Base-by-base conservation (phyloP, 306 rosid species). In the Dryas drummondii region DNA sequence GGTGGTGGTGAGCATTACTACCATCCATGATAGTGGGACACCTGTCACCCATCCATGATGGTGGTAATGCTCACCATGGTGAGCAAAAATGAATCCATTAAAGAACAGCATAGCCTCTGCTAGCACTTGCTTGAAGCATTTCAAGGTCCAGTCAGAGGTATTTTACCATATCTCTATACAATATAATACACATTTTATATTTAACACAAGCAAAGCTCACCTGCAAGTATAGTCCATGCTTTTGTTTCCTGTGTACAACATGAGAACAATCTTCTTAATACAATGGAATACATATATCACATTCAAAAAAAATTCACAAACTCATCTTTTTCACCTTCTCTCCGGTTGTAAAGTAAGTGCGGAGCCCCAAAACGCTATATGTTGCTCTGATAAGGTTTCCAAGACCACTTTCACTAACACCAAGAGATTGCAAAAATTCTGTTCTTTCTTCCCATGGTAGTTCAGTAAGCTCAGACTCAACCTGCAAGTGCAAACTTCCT, bases 171-270 rank as follows among this genome's bases (percentile, higher is more conserved):
- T 49, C 49, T 69, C 37, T 32, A 32, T 32, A 32, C 37, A 32
- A 3, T 70, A 47, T 56, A 69, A 26, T 52, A 76, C 9, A 16
- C 57, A 75, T 58, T 51, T 61, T 56, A 78, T 66, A 53, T 48
- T 65, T 50, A 80, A 78, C 55, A 66, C 73, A 57, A 49, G 37
- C 42, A 51, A 79, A 88, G 50, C 92, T 75, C 84, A 94, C 97
- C 99, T 84, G 93, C 81, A 76, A 78, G 89, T 82, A 94, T 94
- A 79, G 99, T 94, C 99, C 99, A 94, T 60, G 99, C 97, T 83
- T 86, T 94, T 78, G 99, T 91, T 84, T 94, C 99, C 97, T 94
- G 84, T 9, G 16, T 10, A 81, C 66, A 76, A 68, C 67, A 68
- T 59, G 46, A 75, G 66, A 69, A 73, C 82, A 67, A 84, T 46